Evolutionary conservation across 2,329 filamentous ascomycete genomes (phyloP).

Genomic region (Ceratocystis smalleyi): DNA sequence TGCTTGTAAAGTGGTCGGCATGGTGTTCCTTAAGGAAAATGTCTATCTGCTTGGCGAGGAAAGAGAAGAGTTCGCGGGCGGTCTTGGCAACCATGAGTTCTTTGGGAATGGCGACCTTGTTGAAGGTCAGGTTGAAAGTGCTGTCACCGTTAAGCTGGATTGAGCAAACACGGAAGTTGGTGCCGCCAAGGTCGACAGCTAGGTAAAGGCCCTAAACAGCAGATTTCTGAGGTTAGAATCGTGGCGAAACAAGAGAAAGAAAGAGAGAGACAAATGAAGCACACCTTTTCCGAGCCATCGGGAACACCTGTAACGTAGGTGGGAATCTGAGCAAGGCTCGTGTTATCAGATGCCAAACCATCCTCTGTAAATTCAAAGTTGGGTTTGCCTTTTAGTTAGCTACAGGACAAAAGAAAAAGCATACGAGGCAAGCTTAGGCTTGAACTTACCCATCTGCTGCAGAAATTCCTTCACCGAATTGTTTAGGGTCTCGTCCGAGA

Average conservation of each 20-base stretch:
- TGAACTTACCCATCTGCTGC: slow-evolving; percentile 53
- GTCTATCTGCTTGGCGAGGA: slow-evolving; percentile 86
- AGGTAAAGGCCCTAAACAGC: slow-evolving; percentile 67
- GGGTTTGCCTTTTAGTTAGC: background rate
- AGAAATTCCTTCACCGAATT: slow-evolving; percentile 74
- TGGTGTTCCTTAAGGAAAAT: slow-evolving; percentile 76
- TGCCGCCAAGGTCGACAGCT: slow-evolving; percentile 93
- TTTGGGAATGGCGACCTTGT: slow-evolving; percentile 79
- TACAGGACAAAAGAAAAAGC: background rate
- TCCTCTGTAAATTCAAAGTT: slow-evolving; percentile 41
- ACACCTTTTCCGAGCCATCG: slow-evolving; percentile 92
- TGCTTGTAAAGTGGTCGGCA: slow-evolving; percentile 54
- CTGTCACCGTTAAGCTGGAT: slow-evolving; percentile 85
- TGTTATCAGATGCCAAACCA: slow-evolving; percentile 61
- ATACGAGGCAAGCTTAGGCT: no score
- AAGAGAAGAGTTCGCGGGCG: slow-evolving; percentile 74
- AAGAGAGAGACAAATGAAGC: background rate
- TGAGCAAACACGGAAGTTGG: slow-evolving; percentile 96
- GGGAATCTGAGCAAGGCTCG: slow-evolving; percentile 85
- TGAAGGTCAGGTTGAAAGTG: slow-evolving; percentile 85
- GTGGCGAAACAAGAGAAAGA: background rate
- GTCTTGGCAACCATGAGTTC: slow-evolving; percentile 82
- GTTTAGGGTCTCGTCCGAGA: slow-evolving; percentile 61
- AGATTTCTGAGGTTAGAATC: background rate
- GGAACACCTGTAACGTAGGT: slow-evolving; percentile 93